Conservation (phyloP, 202 grass and related monocot species). For the Eragrostis tef region DNA sequence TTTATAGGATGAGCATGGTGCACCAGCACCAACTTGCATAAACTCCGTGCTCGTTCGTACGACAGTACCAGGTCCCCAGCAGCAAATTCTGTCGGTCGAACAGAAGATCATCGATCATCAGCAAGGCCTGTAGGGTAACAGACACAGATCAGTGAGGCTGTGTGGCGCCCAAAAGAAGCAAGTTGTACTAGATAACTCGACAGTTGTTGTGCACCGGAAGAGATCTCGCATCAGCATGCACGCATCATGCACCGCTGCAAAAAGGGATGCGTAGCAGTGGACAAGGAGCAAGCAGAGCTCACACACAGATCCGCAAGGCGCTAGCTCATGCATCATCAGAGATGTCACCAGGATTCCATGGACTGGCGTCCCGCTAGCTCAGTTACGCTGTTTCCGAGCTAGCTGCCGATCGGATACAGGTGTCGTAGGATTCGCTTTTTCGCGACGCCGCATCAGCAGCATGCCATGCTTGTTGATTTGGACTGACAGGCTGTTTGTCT, state of each 20-base stretch:
- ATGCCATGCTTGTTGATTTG: neutral
- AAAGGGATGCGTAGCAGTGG: neutral
- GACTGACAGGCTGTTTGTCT: neutral
- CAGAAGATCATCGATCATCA: too few species aligned
- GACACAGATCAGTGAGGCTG: neutral
- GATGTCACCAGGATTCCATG: neutral
- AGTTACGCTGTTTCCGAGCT: neutral
- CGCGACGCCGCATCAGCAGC: neutral
- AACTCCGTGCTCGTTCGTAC: neutral
- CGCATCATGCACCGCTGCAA: neutral
- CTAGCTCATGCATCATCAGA: neutral
- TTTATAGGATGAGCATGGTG: neutral
- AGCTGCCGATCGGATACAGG: neutral
- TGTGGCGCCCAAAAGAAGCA: neutral
- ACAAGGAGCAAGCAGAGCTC: neutral
- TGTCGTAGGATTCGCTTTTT: neutral
- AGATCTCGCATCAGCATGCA: neutral
- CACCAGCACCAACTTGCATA: neutral
- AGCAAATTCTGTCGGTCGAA: neutral
- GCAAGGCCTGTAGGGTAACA: neutral
- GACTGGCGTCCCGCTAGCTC: slow-evolving; percentile 1
- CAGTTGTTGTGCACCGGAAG: too few species aligned
- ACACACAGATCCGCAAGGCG: too few species aligned
- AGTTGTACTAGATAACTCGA: neutral
- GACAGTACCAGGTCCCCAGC: neutral